phyloP scores from a whole-genome alignment of 2,329 filamentous ascomycete species.

The Beauveria sp. region DNA sequence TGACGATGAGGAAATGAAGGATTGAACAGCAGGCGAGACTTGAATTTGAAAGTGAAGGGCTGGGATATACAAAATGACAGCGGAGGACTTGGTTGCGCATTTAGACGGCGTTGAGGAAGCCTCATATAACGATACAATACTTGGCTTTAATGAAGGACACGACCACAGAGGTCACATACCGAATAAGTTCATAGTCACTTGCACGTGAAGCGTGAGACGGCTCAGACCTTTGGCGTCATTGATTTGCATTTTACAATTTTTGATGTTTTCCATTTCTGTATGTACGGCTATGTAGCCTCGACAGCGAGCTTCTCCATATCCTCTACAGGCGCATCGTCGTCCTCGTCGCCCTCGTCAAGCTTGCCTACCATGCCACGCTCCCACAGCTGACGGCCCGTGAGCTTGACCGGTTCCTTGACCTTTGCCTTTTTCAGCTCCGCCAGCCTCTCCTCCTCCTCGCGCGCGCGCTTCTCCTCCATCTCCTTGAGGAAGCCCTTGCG shows the following conservation, averaged over 20 bases:
- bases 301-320: constrained; percentile 67
- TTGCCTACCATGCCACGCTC: constrained; percentile 64
- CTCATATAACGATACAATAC: background rate
- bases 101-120: constrained; percentile 19
- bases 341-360: constrained; percentile 56
- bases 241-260: constrained; percentile 3
- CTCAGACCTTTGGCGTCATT: background rate
- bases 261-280: background rate
- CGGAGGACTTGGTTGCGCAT: constrained; percentile 10
- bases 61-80: constrained; percentile 17
- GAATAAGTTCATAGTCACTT: background rate
- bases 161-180: constrained; percentile 1
- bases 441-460: constrained; percentile 66
- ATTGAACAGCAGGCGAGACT: constrained; percentile 38
- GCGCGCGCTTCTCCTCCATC: constrained; percentile 64
- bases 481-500: constrained; percentile 69
- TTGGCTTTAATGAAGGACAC: constrained; percentile 8
- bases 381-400: constrained; percentile 72
- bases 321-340: constrained; percentile 54
- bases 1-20: constrained; percentile 52
- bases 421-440: constrained; percentile 77
- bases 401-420: constrained; percentile 63
- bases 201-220: background rate
- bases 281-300: constrained; percentile 32
- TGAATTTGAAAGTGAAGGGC: constrained; percentile 16